Conservation (phyloP, 108 stramenopile genomes). For the Stephanodiscus minutulus region DNA sequence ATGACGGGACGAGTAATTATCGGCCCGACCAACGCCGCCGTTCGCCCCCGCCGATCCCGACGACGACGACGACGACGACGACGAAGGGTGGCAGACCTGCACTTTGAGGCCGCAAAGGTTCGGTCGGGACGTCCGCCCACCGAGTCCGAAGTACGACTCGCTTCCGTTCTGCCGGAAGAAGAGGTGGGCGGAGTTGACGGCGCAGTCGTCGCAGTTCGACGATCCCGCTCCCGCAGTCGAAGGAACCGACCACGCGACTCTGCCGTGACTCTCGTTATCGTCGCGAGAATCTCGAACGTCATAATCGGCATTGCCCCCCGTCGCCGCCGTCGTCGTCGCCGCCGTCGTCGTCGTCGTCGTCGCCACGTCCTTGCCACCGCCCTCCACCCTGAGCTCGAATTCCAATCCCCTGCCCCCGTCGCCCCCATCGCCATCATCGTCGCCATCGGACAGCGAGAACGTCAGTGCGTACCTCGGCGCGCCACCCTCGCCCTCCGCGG, state of each 20-base stretch:
- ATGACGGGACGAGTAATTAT: neutral
- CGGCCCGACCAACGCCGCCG: neutral
- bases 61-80: too few species aligned
- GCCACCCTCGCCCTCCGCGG: neutral
- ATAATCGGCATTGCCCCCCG: too few species aligned
- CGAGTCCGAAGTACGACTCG: slow-evolving; percentile 57
- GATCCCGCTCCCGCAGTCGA: too few species aligned
- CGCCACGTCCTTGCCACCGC: neutral
- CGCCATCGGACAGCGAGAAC: slow-evolving; percentile 11
- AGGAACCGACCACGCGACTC: neutral
- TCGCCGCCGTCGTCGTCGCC: too few species aligned
- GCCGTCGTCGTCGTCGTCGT: too few species aligned
- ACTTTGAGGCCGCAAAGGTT: slow-evolving; percentile 49
- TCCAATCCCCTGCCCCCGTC: neutral
- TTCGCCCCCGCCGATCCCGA: neutral
- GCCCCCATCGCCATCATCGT: neutral
- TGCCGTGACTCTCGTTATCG: neutral
- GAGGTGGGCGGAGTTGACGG: slow-evolving; percentile 38
- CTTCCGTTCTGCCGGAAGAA: slow-evolving; percentile 7
- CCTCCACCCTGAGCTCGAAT: slow-evolving; percentile 6
- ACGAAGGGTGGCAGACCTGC: slow-evolving; percentile 33
- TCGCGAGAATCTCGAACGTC: too few species aligned
- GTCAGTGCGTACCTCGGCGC: slow-evolving; percentile 16
- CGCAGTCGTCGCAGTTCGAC: too few species aligned
- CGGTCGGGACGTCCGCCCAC: slow-evolving; percentile 28